phyloP scores from a whole-genome alignment of 1,284 basidiomycete genomes.

The Malassezia caprae region DNA sequence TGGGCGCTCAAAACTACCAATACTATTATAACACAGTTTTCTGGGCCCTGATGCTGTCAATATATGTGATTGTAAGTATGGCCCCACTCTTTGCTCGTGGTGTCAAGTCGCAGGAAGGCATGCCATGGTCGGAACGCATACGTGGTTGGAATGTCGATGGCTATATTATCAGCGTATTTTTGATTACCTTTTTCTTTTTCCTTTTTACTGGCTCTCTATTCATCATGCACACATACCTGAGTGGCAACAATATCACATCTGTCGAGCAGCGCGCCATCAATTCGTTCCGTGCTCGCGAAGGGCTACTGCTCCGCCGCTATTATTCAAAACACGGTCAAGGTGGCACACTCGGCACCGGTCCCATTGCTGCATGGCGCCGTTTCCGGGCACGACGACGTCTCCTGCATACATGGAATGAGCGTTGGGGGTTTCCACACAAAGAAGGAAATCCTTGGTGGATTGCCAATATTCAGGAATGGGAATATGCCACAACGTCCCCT shows the following conservation, averaged over 20 bases:
- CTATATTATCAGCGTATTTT: conserved; percentile 60
- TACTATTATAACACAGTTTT: conserved; percentile 59
- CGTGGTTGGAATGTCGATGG: conserved; percentile 53
- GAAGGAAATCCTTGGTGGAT: conserved; percentile 82
- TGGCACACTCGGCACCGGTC: conserved; percentile 8
- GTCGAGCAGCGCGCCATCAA: conserved; percentile 61
- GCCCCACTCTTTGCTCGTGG: conserved; percentile 38
- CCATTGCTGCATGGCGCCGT: conserved; percentile 3
- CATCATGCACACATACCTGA: conserved; percentile 58
- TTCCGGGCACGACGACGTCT: conserved; percentile 8
- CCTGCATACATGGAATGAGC: conserved; percentile 57
- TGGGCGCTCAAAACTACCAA: conserved; percentile 48
- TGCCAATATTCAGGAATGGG: conserved; percentile 41
- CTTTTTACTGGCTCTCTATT: conserved; percentile 61
- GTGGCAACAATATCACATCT: conserved; percentile 62
- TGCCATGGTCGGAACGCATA: conserved; percentile 9
- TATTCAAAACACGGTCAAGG: conserved; percentile 21
- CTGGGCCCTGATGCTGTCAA: conserved; percentile 56
- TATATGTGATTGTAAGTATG: conserved; percentile 57
- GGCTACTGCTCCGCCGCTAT: conserved; percentile 50
- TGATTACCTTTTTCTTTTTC: conserved; percentile 57
- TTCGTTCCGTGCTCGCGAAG: conserved; percentile 59
- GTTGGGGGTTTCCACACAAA: conserved; percentile 63
- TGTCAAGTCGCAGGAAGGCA: conserved; percentile 11
- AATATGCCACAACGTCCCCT: not conserved